phyloP scores from a whole-genome alignment of 805 yeast species.

The Saccharomycopsis babjevae region DNA sequence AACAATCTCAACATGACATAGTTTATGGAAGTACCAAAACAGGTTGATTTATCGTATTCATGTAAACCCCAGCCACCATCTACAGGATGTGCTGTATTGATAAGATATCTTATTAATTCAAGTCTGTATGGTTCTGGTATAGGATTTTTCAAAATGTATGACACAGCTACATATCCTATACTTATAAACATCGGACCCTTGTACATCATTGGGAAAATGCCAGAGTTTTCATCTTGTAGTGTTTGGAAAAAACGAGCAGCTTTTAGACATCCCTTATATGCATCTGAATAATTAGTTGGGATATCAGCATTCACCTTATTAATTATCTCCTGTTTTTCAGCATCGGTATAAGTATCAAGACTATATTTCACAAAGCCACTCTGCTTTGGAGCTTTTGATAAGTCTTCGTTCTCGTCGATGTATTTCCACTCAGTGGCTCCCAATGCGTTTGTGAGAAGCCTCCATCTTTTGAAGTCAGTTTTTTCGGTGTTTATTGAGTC shows the following conservation, averaged over 20 bases:
- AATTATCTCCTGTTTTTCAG: slow-evolving; percentile 23
- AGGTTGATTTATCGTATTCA: slow-evolving; percentile 84
- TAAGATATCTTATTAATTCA: slow-evolving; percentile 76
- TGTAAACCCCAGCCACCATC: slow-evolving; percentile 99
- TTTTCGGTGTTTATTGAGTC: slow-evolving; percentile 57
- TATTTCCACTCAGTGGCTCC: slow-evolving; percentile 85
- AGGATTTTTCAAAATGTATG: slow-evolving; percentile 56
- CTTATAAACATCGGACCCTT: slow-evolving; percentile 98
- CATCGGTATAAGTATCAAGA: background rate
- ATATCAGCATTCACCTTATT: slow-evolving; percentile 20
- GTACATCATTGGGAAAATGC: slow-evolving; percentile 84
- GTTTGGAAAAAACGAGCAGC: slow-evolving; percentile 61
- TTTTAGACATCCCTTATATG: slow-evolving; percentile 55
- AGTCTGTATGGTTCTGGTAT: slow-evolving; percentile 55
- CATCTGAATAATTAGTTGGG: slow-evolving; percentile 27
- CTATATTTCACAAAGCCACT: slow-evolving; percentile 45
- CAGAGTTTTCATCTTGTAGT: slow-evolving; percentile 68
- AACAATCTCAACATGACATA: slow-evolving; percentile 72
- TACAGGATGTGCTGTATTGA: slow-evolving; percentile 90
- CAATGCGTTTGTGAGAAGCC: slow-evolving; percentile 53
- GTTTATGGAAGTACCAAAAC: slow-evolving; percentile 86
- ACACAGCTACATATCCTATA: slow-evolving; percentile 72
- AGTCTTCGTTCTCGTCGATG: slow-evolving; percentile 30
- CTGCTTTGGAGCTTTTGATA: slow-evolving; percentile 34
- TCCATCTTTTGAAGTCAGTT: slow-evolving; percentile 70